phyloP scores from a whole-genome alignment of 371 early-diverging fungal genomes.

The Massospora cicadina region DNA sequence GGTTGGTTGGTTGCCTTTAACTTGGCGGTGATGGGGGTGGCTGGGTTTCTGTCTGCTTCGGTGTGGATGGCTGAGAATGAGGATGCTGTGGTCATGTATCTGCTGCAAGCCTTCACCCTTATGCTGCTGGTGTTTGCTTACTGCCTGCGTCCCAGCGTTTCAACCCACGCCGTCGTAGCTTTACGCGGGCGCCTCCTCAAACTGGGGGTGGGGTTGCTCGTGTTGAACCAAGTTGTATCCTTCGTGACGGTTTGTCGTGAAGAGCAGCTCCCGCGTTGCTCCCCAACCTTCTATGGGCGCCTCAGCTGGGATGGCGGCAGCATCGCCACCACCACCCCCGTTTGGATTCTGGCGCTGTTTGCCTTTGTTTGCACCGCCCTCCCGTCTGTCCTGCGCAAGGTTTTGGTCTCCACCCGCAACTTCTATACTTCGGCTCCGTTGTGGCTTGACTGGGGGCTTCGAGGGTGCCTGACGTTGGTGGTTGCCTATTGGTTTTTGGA shows the following conservation, averaged over 20 bases:
- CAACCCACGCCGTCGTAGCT: constrained; percentile 13
- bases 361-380: not conserved
- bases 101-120: not conserved
- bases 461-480: constrained; percentile 23
- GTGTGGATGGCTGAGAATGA: not conserved
- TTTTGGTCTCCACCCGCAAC: constrained; percentile 14
- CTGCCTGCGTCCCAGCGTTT: not conserved
- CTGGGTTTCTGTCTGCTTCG: not conserved
- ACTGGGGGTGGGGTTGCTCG: constrained; percentile 23
- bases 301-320: constrained; percentile 16
- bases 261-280: constrained; percentile 61
- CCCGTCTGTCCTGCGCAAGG: not conserved
- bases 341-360: constrained; percentile 14
- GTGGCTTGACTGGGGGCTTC: constrained; percentile 4
- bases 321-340: constrained; percentile 16
- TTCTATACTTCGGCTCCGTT: constrained; percentile 14
- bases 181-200: constrained; percentile 19
- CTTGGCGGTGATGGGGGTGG: not conserved
- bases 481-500: constrained; percentile 44
- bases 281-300: constrained; percentile 37
- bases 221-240: constrained; percentile 35
- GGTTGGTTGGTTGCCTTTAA: not conserved
- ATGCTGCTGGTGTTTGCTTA: not conserved
- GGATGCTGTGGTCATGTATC: not conserved
- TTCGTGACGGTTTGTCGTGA: constrained; percentile 69